These are phyloP conservation scores for Dalbergia cochinchinensis DNA, from an alignment of 306 rosid species.

Conservation along the genomic window DNA sequence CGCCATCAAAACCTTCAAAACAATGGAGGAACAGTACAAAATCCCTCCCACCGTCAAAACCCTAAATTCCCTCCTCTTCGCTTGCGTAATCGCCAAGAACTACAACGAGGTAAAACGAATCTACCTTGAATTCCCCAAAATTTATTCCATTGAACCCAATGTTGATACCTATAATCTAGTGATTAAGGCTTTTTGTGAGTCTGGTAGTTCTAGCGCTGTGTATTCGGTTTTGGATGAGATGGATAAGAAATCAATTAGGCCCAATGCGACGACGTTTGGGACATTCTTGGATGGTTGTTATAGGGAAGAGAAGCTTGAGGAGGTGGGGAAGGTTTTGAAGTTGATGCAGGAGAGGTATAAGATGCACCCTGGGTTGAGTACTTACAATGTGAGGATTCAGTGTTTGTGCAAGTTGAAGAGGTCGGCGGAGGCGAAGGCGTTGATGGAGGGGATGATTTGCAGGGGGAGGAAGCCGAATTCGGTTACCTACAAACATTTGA, in stretches of 20 bases:
- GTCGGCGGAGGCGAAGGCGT: slow-evolving; percentile 71
- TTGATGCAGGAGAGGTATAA: slow-evolving; percentile 69
- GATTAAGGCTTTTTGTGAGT: slow-evolving; percentile 68
- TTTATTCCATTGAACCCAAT: slow-evolving; percentile 61
- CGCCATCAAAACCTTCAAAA: slow-evolving; percentile 63
- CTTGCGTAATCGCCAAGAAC: slow-evolving; percentile 66
- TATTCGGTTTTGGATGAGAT: slow-evolving; percentile 77
- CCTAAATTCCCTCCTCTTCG: slow-evolving; percentile 72
- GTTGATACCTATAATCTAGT: slow-evolving; percentile 72
- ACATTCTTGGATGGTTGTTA: slow-evolving; percentile 66
- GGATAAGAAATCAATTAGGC: slow-evolving; percentile 67
- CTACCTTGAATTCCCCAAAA: slow-evolving; percentile 69
- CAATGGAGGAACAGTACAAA: slow-evolving; percentile 48
- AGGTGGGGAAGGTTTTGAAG: slow-evolving; percentile 67
- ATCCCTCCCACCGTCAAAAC: slow-evolving; percentile 60
- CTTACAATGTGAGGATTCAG: slow-evolving; percentile 75
- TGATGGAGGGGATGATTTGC: slow-evolving; percentile 69
- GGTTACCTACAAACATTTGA: slow-evolving; percentile 64
- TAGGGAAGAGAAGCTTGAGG: slow-evolving; percentile 70
- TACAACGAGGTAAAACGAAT: slow-evolving; percentile 66
- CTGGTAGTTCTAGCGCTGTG: slow-evolving; percentile 65
- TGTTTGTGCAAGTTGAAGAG: slow-evolving; percentile 80
- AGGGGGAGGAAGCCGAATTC: slow-evolving; percentile 70
- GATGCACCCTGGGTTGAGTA: slow-evolving; percentile 49
- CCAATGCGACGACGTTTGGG: slow-evolving; percentile 58